These are phyloP conservation scores for Eucalyptus curtisii DNA, from an alignment of 345 rosid species.

Conservation along the genomic window DNA sequence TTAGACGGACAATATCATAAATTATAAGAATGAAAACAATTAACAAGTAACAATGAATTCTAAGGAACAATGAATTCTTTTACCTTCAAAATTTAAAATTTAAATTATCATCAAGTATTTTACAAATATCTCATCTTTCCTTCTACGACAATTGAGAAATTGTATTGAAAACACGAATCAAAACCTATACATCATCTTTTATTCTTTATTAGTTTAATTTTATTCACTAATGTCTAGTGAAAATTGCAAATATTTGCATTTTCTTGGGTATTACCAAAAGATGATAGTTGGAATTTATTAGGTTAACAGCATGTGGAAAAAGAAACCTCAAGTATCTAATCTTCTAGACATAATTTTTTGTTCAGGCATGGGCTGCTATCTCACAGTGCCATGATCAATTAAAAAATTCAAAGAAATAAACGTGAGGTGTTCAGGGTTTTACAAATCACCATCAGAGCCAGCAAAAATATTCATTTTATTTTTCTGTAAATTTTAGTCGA, in stretches of 20 bases:
- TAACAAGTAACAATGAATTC: not conserved
- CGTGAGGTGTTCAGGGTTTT: not conserved
- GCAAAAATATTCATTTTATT: not conserved
- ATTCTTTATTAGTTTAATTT: not conserved
- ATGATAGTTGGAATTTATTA: not conserved
- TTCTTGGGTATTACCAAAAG: not conserved
- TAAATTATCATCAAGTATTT: not conserved
- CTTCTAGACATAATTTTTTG: not conserved
- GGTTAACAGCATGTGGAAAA: not conserved
- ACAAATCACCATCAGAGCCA: not conserved
- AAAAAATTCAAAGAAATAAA: not conserved
- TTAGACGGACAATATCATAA: not conserved
- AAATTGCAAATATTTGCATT: not conserved
- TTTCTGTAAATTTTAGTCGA: not conserved
- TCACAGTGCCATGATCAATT: not conserved
- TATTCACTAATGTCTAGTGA: not conserved
- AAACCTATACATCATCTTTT: not conserved
- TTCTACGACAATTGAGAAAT: not conserved
- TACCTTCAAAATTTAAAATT: not conserved
- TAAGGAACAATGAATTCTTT: not conserved
- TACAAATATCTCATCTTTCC: not conserved
- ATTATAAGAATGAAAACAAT: not conserved
- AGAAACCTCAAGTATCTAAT: not conserved
- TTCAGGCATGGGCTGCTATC: not conserved
- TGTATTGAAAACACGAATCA: not conserved